These are phyloP conservation scores for Metschnikowia drakensbergensis DNA, from an alignment of 805 yeast genomes.

Conservation along the genomic window DNA sequence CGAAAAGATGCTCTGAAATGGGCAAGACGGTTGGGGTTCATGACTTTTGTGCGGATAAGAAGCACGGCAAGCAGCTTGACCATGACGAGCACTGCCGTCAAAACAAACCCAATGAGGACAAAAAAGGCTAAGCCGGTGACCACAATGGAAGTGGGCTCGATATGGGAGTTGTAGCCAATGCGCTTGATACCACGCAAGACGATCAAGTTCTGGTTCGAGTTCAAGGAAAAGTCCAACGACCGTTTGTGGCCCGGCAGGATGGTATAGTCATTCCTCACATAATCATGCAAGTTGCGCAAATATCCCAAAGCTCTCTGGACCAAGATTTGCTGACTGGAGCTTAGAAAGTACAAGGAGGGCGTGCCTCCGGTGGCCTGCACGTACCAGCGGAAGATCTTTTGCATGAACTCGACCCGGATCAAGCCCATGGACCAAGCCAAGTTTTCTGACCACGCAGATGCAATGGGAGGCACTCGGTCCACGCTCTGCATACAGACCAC, in stretches of 20 bases:
- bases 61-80: slow-evolving; percentile 51
- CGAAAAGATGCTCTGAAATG: slow-evolving; percentile 56
- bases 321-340: slow-evolving; percentile 60
- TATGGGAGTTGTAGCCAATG: slow-evolving; percentile 68
- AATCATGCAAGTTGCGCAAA: slow-evolving; percentile 23
- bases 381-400: slow-evolving; percentile 78
- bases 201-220: slow-evolving; percentile 53
- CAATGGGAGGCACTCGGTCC: slow-evolving; percentile 86
- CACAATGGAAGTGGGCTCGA: slow-evolving; percentile 81
- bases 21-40: slow-evolving; percentile 44
- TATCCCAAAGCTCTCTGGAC: slow-evolving; percentile 61
- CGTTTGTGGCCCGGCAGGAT: slow-evolving; percentile 20
- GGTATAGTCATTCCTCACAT: slow-evolving; percentile 14
- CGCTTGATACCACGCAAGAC: slow-evolving; percentile 86
- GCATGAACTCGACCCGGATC: slow-evolving; percentile 77
- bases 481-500: slow-evolving; percentile 82
- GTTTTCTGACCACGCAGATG: slow-evolving; percentile 87
- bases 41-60: slow-evolving; percentile 45
- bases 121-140: slow-evolving; percentile 87
- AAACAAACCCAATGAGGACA: slow-evolving; percentile 67
- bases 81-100: slow-evolving; percentile 56
- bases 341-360: slow-evolving; percentile 64
- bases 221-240: slow-evolving; percentile 33
- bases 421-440: slow-evolving; percentile 95
- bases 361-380: slow-evolving; percentile 86